These are phyloP conservation scores for Nemophila menziesii DNA, from an alignment of 257 asterid genomes.

Conservation along the genomic window DNA sequence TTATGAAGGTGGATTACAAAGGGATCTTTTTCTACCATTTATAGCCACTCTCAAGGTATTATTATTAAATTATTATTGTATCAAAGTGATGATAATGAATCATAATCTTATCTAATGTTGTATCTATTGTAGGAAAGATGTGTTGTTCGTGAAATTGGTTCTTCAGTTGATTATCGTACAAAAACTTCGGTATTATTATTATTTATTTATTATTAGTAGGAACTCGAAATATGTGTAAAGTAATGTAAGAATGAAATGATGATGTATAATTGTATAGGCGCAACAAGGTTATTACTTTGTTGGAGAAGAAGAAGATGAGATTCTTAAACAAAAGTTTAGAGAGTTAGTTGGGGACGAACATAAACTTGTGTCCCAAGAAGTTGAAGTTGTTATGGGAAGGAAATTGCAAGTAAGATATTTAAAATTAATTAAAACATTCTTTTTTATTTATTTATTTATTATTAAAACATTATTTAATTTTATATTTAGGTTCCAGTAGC, in stretches of 20 bases:
- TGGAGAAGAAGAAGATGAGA: slow-evolving; percentile 37
- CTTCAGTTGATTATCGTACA: slow-evolving; percentile 77
- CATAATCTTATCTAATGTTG: not conserved
- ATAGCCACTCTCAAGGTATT: slow-evolving; percentile 73
- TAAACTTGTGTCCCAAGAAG: slow-evolving; percentile 52
- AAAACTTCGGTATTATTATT: slow-evolving; percentile 70
- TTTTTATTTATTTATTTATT: not conserved
- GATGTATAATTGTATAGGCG: too few species aligned
- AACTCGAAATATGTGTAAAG: too few species aligned
- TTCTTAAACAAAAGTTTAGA: slow-evolving; percentile 60
- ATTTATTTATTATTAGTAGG: too few species aligned
- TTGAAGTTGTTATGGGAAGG: slow-evolving; percentile 94
- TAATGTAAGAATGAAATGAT: too few species aligned
- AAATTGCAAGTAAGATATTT: slow-evolving; percentile 42
- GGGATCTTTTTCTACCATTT: slow-evolving; percentile 87
- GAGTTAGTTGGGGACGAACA: slow-evolving; percentile 50
- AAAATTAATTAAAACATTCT: not conserved
- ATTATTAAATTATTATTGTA: not conserved
- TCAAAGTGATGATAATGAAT: not conserved
- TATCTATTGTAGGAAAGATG: slow-evolving; percentile 73
- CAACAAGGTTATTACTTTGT: slow-evolving; percentile 67
- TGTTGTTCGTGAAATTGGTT: slow-evolving; percentile 70
- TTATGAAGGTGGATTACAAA: slow-evolving; percentile 84
- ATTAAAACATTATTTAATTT: slow-evolving; percentile 3
- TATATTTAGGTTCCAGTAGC: slow-evolving; percentile 78